Conservation (phyloP, 176 grass and related monocot species). For the Zea luxurians region DNA sequence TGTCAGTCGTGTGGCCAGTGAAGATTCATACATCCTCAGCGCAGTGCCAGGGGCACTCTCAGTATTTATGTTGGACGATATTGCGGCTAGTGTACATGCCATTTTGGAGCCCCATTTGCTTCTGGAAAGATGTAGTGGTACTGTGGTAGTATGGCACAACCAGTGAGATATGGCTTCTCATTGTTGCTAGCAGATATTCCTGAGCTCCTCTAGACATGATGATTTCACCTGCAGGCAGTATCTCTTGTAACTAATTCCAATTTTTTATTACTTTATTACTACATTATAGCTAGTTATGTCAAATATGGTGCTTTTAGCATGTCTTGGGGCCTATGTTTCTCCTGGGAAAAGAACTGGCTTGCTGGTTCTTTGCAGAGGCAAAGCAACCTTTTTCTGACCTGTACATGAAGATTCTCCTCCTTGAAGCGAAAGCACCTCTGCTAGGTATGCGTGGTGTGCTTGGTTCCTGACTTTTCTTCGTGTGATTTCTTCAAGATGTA, state of each 20-base stretch:
- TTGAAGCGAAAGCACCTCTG: background rate
- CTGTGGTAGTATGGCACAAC: conserved; percentile 20
- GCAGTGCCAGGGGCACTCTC: conserved; percentile 6
- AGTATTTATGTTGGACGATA: conserved; percentile 13
- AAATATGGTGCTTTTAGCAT: conserved; percentile 4
- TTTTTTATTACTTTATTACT: conserved; percentile 30
- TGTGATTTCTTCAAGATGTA: background rate
- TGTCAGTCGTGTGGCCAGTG: background rate
- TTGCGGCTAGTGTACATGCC: conserved; percentile 41
- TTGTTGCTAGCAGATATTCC: conserved; percentile 37
- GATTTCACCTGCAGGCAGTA: conserved; percentile 29
- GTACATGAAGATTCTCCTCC: background rate
- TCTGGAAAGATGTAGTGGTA: conserved; percentile 9
- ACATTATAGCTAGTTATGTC: conserved; percentile 31
- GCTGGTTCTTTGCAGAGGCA: background rate
- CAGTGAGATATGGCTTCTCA: conserved; percentile 8
- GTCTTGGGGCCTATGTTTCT: background rate
- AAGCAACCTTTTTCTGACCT: background rate
- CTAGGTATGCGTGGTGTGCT: background rate
- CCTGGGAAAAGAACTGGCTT: background rate
- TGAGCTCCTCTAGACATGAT: conserved; percentile 17
- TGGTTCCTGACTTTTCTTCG: background rate
- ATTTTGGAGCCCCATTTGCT: conserved; percentile 44
- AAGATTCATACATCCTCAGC: conserved; percentile 29
- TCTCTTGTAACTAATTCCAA: conserved; percentile 49